Percentiles rank a stretch among this genome's conserved stretches.
These are phyloP conservation scores for Tulasnella sp. DNA, from an alignment of 768 basidiomycete species.

Conservation along the genomic window DNA sequence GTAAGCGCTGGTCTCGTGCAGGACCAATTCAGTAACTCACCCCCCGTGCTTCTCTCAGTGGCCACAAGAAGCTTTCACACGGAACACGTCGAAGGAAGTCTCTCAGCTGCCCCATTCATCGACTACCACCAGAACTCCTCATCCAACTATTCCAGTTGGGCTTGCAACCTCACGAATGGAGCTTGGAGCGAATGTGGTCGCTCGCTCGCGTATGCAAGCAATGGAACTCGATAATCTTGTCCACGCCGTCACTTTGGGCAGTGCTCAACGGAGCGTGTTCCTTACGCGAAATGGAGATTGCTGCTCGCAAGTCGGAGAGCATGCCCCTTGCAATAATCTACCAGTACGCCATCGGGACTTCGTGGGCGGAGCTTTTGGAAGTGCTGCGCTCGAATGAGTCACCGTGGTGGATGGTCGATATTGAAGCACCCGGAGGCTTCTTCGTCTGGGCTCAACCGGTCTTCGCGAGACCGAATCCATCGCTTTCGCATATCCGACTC, in stretches of 20 bases:
- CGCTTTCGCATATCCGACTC: background rate
- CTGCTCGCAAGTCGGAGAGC: background rate
- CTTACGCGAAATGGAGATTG: background rate
- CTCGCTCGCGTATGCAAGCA: conserved; percentile 3
- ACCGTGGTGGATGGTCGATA: background rate
- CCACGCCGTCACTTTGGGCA: background rate
- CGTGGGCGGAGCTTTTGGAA: background rate
- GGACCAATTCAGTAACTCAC: background rate
- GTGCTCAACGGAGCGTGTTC: background rate
- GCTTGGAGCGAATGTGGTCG: background rate
- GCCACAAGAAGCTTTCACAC: background rate
- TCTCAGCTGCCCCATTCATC: background rate
- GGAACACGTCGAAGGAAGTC: background rate
- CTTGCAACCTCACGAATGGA: background rate
- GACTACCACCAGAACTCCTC: background rate
- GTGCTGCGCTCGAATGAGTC: background rate
- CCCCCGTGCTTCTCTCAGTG: background rate
- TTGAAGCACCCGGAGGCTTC: background rate
- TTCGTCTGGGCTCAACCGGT: background rate
- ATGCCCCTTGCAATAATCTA: background rate
- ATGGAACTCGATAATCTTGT: background rate
- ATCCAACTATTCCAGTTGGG: background rate
- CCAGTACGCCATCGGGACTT: background rate
- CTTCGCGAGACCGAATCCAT: background rate
- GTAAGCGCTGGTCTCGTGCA: background rate